Conservation (phyloP, 2,329 filamentous ascomycete genomes). For the Aspergillus brasiliensis region DNA sequence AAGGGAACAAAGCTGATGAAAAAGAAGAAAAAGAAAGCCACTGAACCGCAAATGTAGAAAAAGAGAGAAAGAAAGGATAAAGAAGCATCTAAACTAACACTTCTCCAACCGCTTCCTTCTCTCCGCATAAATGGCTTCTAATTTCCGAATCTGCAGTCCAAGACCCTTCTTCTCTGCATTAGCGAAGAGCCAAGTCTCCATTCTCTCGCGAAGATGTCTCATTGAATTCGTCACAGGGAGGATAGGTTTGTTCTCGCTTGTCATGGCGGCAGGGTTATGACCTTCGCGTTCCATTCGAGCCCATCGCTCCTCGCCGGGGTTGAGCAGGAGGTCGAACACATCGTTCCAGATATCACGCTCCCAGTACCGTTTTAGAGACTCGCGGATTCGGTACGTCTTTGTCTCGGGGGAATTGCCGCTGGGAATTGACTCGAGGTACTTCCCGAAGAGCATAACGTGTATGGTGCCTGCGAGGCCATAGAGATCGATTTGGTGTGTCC, state of each 20-base stretch:
- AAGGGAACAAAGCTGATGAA: too few relatives aligned
- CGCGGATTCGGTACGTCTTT: constrained; percentile 76
- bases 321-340: constrained; percentile 82
- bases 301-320: constrained; percentile 65
- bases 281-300: constrained; percentile 59
- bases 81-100: constrained; percentile 8
- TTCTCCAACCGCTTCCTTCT: constrained; percentile 43
- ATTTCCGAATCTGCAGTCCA: constrained; percentile 57
- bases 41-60: background rate
- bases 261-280: background rate
- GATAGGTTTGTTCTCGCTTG: constrained; percentile 30
- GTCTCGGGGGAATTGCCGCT: constrained; percentile 23
- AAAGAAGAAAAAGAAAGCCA: background rate
- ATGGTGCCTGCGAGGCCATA: constrained; percentile 87
- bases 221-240: constrained; percentile 76
- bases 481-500: constrained; percentile 98
- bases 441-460: constrained; percentile 87
- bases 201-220: constrained; percentile 68
- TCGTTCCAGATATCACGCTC: constrained; percentile 87
- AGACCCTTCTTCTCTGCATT: constrained; percentile 80
- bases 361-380: constrained; percentile 92
- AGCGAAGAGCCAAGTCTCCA: constrained; percentile 79
- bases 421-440: constrained; percentile 80
- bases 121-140: constrained; percentile 70
- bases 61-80: background rate